A percentile compares a stretch with the other conserved stretches of the same genome.
Evolutionary conservation across 1,139 yeast species (phyloP).

Genomic region (Suhomyces coccinellae): DNA sequence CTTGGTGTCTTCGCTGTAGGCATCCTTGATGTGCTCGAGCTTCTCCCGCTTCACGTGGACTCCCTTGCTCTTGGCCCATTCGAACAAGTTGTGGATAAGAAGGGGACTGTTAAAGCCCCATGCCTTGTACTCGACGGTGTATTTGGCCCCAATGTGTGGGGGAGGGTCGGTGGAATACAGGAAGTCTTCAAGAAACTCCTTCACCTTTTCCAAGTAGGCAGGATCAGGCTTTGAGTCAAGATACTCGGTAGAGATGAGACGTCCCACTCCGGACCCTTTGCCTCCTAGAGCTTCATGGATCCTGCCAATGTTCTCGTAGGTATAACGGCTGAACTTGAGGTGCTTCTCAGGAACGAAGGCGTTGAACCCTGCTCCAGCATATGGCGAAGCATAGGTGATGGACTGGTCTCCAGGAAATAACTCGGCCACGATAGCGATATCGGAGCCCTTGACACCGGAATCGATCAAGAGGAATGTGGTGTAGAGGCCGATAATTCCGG

Average conservation of each 20-base stretch:
- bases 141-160: slow-evolving; percentile 15
- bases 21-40: slow-evolving; percentile 14
- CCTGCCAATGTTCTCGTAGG: slow-evolving; percentile 18
- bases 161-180: background rate
- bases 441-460: slow-evolving; percentile 15
- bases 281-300: slow-evolving; percentile 17
- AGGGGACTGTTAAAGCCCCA: slow-evolving; percentile 28
- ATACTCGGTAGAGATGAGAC: slow-evolving; percentile 13
- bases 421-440: slow-evolving; percentile 21
- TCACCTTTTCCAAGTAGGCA: slow-evolving; percentile 2
- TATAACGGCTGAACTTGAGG: slow-evolving; percentile 15
- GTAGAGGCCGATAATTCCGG: slow-evolving; percentile 30
- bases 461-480: slow-evolving; percentile 25
- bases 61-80: slow-evolving; percentile 11
- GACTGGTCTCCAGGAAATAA: slow-evolving; percentile 27
- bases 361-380: slow-evolving; percentile 25
- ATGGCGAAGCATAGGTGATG: slow-evolving; percentile 24
- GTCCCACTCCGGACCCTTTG: slow-evolving; percentile 16
- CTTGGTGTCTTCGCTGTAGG: slow-evolving; percentile 5
- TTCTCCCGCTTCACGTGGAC: slow-evolving; percentile 13
- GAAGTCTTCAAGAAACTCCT: slow-evolving; percentile 9
- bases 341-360: slow-evolving; percentile 11
- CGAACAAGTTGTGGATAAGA: slow-evolving; percentile 18
- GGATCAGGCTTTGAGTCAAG: slow-evolving; percentile 4
- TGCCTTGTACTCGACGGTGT: slow-evolving; percentile 20